Base-by-base conservation (phyloP, 2,329 filamentous ascomycete genomes). In the Neoscytalidium dimidiatum region DNA sequence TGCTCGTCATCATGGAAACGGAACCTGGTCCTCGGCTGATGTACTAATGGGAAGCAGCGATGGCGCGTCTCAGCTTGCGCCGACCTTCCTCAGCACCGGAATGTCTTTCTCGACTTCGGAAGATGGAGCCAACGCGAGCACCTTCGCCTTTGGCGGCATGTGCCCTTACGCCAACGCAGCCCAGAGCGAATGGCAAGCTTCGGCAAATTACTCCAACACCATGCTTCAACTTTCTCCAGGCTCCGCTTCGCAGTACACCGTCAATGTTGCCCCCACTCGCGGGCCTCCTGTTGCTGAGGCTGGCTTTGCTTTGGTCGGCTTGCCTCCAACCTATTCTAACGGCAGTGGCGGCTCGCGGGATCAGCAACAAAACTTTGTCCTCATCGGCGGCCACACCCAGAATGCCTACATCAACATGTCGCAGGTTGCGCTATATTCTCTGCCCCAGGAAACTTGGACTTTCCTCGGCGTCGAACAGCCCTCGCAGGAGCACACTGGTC, bases 371-470 rank as follows among this genome's bases (percentile, higher is more conserved):
- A 89, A 89, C 70, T 94, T 92, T 69, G 86, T 97, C 13, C 79
- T 97, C 23, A 80, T 97, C 17, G 94, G 94, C 44, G 94, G 94
- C 0, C 93, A 97, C 74, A 96, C 93, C 0, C 83, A 87, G 69
- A 78, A 82, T 17, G 94, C 93, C 0, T 97, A 97, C 74, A 89
- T 97, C 79, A 96, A 97, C 75, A 97, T 96, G 90, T 96, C 92
- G 64, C 92, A 92, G 48, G 87, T 94, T 1, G 94, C 93, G 0
- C 81, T 97, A 1, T 97, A 94, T 83, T 94, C 88, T 62, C 81
- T 97, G 6, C 94, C 94, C 0, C 90, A 96, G 71, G 88, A 93
- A 72, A 89, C 86, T 62, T 98, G 94, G 94, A 90, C 87, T 29
- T 97, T 94, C 74, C 81, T 96, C 28, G 82, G 84, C 1, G 86